phyloP scores from a whole-genome alignment of 345 rosid species.

The Aegle marmelos region DNA sequence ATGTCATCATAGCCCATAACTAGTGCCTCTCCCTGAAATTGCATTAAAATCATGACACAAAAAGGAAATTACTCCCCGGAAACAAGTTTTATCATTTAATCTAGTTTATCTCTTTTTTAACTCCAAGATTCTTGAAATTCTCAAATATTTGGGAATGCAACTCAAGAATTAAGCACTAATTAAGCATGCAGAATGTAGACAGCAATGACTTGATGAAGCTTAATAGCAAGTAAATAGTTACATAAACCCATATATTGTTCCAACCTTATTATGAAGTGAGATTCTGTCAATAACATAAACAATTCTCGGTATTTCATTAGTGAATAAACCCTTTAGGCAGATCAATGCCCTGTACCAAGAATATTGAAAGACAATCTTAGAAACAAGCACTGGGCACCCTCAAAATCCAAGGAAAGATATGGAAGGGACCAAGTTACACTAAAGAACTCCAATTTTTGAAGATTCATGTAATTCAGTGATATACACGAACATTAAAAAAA shows the following conservation, averaged over 20 bases:
- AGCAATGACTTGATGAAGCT: neutral
- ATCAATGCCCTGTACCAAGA: neutral
- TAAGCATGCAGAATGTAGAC: neutral
- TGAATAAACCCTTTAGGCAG: neutral
- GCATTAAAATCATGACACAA: conserved; percentile 21
- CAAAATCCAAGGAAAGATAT: neutral
- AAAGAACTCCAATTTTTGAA: neutral
- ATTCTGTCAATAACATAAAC: neutral
- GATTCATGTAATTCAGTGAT: neutral
- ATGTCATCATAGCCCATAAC: conserved; percentile 99
- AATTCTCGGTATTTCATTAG: neutral
- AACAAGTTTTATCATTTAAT: neutral
- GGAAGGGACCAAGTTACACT: neutral
- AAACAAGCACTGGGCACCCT: neutral
- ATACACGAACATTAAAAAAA: neutral
- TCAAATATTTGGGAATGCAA: neutral
- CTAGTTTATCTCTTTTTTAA: neutral
- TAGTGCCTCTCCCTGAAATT: conserved; percentile 90
- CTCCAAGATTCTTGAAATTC: neutral
- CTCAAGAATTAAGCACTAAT: neutral
- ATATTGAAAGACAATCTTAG: neutral
- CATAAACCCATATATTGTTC: neutral
- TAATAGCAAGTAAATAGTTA: neutral
- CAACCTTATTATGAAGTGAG: conserved; percentile 3
- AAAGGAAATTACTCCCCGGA: neutral